phyloP scores from a whole-genome alignment of 1,284 basidiomycete species.

The Porodaedalea pini region DNA sequence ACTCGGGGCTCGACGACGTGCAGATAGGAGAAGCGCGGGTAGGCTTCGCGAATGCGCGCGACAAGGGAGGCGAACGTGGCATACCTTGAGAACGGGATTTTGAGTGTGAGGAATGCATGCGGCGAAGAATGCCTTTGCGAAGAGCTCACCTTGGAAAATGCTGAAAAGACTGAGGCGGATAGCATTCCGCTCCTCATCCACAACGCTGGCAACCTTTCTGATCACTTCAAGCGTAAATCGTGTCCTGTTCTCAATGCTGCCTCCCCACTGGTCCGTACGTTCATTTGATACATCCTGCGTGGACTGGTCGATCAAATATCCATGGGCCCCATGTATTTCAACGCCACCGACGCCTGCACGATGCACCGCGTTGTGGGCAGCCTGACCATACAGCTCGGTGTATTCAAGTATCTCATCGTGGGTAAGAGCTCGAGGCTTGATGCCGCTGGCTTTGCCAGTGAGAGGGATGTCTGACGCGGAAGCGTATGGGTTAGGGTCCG shows the following conservation, averaged over 20 bases:
- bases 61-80: conserved; percentile 40
- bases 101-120: conserved; percentile 27
- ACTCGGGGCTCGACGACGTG: conserved; percentile 39
- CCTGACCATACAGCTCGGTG: conserved; percentile 8
- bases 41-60: conserved; percentile 32
- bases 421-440: conserved; percentile 26
- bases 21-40: too few relatives aligned
- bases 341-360: too few relatives aligned
- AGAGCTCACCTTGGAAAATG: conserved; percentile 34
- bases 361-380: conserved; percentile 36
- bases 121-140: conserved; percentile 28
- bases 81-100: conserved; percentile 28
- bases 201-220: conserved; percentile 29
- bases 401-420: conserved; percentile 11
- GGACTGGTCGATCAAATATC: too few relatives aligned
- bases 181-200: conserved; percentile 40
- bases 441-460: conserved; percentile 28
- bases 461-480: conserved; percentile 41
- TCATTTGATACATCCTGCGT: too few relatives aligned
- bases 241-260: too few relatives aligned
- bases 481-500: conserved; percentile 40
- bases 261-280: too few relatives aligned
- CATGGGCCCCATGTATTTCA: too few relatives aligned
- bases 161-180: conserved; percentile 56
- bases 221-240: too few relatives aligned